Percentiles rank a stretch among this genome's conserved stretches.
phyloP scores from a whole-genome alignment of 1,139 yeast species.

The Kluyveromyces sp. region DNA sequence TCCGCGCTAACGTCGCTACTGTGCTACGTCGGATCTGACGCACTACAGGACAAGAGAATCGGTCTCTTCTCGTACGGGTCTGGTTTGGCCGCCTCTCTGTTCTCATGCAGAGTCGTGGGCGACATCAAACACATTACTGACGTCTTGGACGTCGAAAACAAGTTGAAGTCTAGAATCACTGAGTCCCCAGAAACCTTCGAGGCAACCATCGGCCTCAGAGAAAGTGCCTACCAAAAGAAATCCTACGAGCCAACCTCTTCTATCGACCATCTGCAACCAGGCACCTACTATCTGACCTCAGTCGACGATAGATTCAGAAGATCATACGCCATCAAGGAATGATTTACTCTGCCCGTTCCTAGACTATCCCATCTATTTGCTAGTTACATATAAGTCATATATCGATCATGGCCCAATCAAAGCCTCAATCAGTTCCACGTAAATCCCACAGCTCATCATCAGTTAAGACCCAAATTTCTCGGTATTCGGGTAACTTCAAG shows the following conservation, averaged over 20 bases:
- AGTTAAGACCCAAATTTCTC: no score
- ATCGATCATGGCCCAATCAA: no score
- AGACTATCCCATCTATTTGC: no score
- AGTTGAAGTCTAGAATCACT: constrained; percentile 59
- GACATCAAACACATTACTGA: constrained; percentile 67
- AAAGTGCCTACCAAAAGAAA: constrained; percentile 79
- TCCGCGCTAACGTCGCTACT: constrained; percentile 79
- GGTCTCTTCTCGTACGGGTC: constrained; percentile 97
- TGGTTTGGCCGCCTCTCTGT: constrained; percentile 89
- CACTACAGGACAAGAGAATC: constrained; percentile 74
- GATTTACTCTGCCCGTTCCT: no score
- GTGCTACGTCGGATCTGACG: constrained; percentile 65
- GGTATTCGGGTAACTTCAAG: no score
- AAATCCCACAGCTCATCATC: no score
- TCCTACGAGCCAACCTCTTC: constrained; percentile 72
- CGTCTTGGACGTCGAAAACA: constrained; percentile 60
- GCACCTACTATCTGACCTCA: constrained; percentile 77
- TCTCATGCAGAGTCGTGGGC: constrained; percentile 71
- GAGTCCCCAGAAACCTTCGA: constrained; percentile 78
- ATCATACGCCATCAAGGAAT: constrained; percentile 58
- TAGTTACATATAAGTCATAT: no score
- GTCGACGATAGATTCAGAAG: constrained; percentile 90
- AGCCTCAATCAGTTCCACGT: no score
- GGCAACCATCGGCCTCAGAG: constrained; percentile 77
- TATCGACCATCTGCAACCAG: constrained; percentile 59